phyloP scores from a whole-genome alignment of 169 alveolate species.

The Cyclospora cayetanensis region DNA sequence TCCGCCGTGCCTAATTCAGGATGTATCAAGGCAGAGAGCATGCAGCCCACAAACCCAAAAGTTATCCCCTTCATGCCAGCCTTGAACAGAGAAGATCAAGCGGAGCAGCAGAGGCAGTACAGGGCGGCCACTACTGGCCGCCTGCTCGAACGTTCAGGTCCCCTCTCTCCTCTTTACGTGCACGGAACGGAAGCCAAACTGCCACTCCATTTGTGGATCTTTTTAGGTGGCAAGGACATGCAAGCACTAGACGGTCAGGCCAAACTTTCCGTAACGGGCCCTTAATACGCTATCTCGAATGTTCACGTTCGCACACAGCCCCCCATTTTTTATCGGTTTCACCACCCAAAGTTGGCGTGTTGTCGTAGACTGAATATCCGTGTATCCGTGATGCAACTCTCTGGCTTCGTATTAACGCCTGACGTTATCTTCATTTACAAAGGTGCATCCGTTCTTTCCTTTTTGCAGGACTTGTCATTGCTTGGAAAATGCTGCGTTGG shows the following conservation, averaged over 20 bases:
- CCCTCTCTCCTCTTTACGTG: neutral
- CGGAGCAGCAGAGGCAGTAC: neutral
- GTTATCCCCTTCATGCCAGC: constrained; percentile 51
- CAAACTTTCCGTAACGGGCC: neutral
- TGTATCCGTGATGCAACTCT: neutral
- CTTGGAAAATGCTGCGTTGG: constrained; percentile 71
- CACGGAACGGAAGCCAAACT: neutral
- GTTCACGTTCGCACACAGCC: neutral
- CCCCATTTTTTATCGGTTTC: neutral
- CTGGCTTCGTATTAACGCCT: neutral
- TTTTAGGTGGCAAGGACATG: constrained; percentile 71
- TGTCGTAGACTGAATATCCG: neutral
- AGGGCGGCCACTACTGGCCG: neutral
- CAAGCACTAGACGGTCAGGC: constrained; percentile 68
- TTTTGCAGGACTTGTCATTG: constrained; percentile 38
- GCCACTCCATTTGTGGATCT: constrained; percentile 70
- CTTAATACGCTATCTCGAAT: neutral
- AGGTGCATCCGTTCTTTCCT: neutral
- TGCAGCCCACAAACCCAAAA: constrained; percentile 59
- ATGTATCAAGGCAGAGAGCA: constrained; percentile 2
- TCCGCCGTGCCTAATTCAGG: neutral
- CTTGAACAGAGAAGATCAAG: neutral
- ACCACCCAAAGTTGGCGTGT: neutral
- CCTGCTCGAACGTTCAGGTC: neutral
- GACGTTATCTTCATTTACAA: neutral